Percentiles rank a stretch among this genome's conserved stretches.
Evolutionary conservation across 1,284 basidiomycete species (phyloP).

Genomic region (Athelia psychrophila): DNA sequence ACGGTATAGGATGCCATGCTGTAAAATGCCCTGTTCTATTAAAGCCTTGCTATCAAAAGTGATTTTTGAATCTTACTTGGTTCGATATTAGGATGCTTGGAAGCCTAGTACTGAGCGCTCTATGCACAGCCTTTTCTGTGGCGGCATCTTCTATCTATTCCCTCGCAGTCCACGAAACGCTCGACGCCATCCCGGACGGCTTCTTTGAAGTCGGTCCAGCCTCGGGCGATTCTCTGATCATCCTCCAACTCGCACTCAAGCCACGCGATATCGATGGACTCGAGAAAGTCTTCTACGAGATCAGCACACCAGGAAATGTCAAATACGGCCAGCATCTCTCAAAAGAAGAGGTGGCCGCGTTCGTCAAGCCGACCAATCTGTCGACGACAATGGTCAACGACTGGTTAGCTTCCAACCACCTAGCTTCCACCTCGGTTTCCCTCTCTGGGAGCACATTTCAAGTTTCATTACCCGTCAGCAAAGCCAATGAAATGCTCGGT

Average conservation of each 20-base stretch:
- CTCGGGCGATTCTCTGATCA: slow-evolving; percentile 28
- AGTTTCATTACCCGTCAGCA: slow-evolving; percentile 36
- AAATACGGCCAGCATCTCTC: slow-evolving; percentile 47
- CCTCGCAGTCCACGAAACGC: slow-evolving; percentile 1
- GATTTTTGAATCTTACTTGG: too few species aligned
- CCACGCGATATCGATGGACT: slow-evolving; percentile 33
- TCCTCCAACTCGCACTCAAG: slow-evolving; percentile 37
- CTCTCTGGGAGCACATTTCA: slow-evolving; percentile 41
- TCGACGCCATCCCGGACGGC: slow-evolving; percentile 23
- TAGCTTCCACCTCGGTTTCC: slow-evolving; percentile 26
- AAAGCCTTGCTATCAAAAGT: too few species aligned
- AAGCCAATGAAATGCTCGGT: slow-evolving; percentile 40
- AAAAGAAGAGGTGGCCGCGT: slow-evolving; percentile 37
- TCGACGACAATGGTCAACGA: slow-evolving; percentile 35
- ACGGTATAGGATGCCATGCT: too few species aligned
- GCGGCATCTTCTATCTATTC: too few species aligned
- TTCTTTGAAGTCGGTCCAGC: slow-evolving; percentile 33
- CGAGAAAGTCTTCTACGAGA: slow-evolving; percentile 34
- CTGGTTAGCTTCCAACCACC: slow-evolving; percentile 41
- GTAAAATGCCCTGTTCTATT: too few species aligned
- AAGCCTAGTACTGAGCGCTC: too few species aligned
- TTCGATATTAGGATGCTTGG: too few species aligned
- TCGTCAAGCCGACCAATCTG: slow-evolving; percentile 38
- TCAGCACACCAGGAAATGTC: slow-evolving; percentile 40
- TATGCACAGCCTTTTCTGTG: too few species aligned